A percentile compares a stretch with the other conserved stretches of the same genome.
Conservation (phyloP, 306 rosid species). For the Spatholobus suberectus region DNA sequence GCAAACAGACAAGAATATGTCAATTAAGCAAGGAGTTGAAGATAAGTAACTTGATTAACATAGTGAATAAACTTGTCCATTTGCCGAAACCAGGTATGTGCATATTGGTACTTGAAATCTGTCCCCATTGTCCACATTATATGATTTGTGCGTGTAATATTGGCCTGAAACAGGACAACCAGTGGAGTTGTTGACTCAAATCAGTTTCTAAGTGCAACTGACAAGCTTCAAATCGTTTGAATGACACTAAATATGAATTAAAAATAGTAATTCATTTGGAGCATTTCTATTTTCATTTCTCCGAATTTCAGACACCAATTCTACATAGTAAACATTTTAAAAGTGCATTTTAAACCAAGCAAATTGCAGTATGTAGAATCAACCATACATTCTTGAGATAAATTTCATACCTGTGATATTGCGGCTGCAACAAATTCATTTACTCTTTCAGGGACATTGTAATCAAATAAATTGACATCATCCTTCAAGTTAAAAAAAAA, state of each 20-base stretch:
- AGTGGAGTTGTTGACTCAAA: constrained; percentile 41
- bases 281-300: neutral
- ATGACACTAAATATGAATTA: neutral
- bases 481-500: constrained; percentile 59
- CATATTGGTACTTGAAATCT: constrained; percentile 95
- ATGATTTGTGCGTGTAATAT: constrained; percentile 91
- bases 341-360: constrained; percentile 1
- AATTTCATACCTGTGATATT: constrained; percentile 60
- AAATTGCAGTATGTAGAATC: constrained; percentile 10
- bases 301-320: constrained; percentile 17
- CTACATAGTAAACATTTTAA: neutral
- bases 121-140: constrained; percentile 99
- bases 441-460: constrained; percentile 76
- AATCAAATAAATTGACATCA: constrained; percentile 67
- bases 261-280: constrained; percentile 22
- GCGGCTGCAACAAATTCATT: constrained; percentile 82
- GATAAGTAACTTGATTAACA: constrained; percentile 71
- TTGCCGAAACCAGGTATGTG: constrained; percentile 86
- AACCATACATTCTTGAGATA: constrained; percentile 6
- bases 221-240: no score
- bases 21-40: constrained; percentile 12
- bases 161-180: constrained; percentile 72
- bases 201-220: no score
- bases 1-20: constrained; percentile 7
- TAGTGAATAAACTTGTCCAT: constrained; percentile 96